A percentile compares a stretch with the other conserved stretches of the same genome.
Conservation (phyloP, 2,329 filamentous ascomycete species). For the Ophiocordyceps camponoti-saundersi region DNA sequence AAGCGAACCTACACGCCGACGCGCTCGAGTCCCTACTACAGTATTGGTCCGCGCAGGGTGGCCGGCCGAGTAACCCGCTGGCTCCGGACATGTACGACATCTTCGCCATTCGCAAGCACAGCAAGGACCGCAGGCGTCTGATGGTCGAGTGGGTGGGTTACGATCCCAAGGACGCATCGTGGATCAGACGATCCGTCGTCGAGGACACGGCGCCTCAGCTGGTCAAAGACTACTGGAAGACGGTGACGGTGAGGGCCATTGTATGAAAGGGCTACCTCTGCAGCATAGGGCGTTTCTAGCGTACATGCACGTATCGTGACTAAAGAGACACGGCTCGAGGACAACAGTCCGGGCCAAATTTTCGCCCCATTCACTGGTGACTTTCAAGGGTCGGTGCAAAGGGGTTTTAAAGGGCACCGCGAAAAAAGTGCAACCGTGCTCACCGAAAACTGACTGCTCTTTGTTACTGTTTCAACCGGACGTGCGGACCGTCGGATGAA, state of each 20-base stretch:
- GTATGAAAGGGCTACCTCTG: background rate
- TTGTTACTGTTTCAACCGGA: background rate
- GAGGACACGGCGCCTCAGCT: constrained; percentile 10
- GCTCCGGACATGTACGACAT: constrained; percentile 15
- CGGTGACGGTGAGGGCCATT: background rate
- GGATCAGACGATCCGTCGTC: constrained; percentile 11
- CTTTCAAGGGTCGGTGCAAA: too few species aligned
- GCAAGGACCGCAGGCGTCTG: constrained; percentile 9
- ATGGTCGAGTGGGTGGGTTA: constrained; percentile 20
- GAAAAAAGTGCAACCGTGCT: too few species aligned
- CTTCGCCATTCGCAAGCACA: constrained; percentile 15
- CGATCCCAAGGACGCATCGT: constrained; percentile 10
- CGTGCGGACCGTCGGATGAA: background rate
- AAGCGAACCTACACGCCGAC: constrained; percentile 16
- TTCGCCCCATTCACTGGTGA: too few species aligned
- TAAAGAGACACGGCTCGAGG: too few species aligned
- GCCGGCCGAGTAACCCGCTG: constrained; percentile 14
- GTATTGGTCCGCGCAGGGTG: constrained; percentile 14
- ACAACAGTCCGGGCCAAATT: too few species aligned
- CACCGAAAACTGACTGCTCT: too few species aligned
- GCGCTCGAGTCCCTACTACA: constrained; percentile 12
- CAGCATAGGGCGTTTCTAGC: background rate
- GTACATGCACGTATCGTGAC: too few species aligned
- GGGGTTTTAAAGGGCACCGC: too few species aligned
- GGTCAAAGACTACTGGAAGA: constrained; percentile 12